phyloP scores from a whole-genome alignment of 2,329 filamentous ascomycete species.

The Talaromyces atroroseus region DNA sequence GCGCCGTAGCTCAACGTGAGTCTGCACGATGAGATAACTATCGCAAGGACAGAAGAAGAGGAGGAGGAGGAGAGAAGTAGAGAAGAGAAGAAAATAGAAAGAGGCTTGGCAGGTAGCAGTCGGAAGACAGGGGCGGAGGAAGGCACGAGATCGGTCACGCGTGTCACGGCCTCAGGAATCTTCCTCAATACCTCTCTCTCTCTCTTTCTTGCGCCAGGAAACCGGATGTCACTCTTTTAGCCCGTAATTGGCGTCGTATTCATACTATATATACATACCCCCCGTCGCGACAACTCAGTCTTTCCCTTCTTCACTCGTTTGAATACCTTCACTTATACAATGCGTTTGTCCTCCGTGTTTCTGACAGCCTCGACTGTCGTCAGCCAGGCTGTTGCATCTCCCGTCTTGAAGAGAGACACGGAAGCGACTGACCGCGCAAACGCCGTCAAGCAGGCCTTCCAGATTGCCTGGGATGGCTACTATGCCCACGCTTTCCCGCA shows the following conservation, averaged over 20 bases:
- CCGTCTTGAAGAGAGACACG: slow-evolving; percentile 12
- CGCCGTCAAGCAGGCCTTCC: slow-evolving; percentile 64
- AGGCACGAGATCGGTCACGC: neutral
- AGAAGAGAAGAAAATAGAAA: neutral
- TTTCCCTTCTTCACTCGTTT: neutral
- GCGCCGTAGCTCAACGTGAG: neutral
- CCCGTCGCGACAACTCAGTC: neutral
- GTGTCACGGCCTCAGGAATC: neutral
- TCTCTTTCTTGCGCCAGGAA: neutral
- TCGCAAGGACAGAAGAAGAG: neutral
- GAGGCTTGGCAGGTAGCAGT: neutral
- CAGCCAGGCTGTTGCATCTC: slow-evolving; percentile 20
- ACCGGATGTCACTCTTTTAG: slow-evolving; percentile 7
- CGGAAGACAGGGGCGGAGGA: neutral
- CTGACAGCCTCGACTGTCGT: slow-evolving; percentile 19
- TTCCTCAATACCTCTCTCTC: neutral
- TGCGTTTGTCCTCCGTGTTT: slow-evolving; percentile 11
- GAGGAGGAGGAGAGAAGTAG: neutral
- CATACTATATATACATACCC: neutral
- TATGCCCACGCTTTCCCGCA: slow-evolving; percentile 68
- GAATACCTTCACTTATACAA: neutral
- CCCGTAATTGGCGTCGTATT: neutral
- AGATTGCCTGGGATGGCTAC: slow-evolving; percentile 68
- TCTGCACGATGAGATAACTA: neutral
- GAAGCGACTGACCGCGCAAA: slow-evolving; percentile 40